Base-by-base conservation (phyloP, 2,329 filamentous ascomycete species). In the Colletotrichum gloeosporioides region DNA sequence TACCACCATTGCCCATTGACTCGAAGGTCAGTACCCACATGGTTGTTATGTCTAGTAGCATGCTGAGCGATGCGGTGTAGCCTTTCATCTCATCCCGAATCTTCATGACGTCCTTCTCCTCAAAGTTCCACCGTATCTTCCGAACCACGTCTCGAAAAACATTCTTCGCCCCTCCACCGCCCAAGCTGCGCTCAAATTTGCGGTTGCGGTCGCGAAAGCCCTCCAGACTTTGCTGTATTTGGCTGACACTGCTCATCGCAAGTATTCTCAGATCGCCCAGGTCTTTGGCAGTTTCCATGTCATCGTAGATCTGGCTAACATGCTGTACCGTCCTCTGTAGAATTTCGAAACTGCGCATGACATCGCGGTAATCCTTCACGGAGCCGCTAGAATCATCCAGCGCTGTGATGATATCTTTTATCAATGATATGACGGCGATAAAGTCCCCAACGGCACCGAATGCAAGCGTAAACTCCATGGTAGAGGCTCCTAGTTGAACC, bases 401-500 rank as follows among this genome's bases (percentile, higher is more conserved):
- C 3, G 80, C 78, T 9, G 78, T 71, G 25, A 83, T 68, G 2
- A 82, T 53, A 49, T 82, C 79, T 76, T 82, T 84, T 22, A 82
- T 78, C 4, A 84, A 39, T 6, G 81, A 67, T 55, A 73, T 77
- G 2, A 83, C 79, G 4, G 79, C 75, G 10, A 83, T 81, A 10
- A 84, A 80, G 66, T 83, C 82, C n/a, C 82, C 79, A 16, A 82
- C 76, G 6, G 80, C 79, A 8, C 82, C 81, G 63, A 83, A 82
- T 4, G 81, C 78, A 3, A 83, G 69, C 1, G 81, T 27, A 18
- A 69, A 15, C 18, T 63, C 36, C 71, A 73, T 73, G 16, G 22
- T 22, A 22, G 22, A 22, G 22, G 22, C 2, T 22, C 22, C 22
- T 22, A 22, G 22, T 22, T 22, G 22, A 22, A 22, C 22, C 22